Evolutionary conservation across 2,329 filamentous ascomycete genomes (phyloP), one percentile per base, ranked within the genome.

Genomic region (Paraphoma sp.): DNA sequence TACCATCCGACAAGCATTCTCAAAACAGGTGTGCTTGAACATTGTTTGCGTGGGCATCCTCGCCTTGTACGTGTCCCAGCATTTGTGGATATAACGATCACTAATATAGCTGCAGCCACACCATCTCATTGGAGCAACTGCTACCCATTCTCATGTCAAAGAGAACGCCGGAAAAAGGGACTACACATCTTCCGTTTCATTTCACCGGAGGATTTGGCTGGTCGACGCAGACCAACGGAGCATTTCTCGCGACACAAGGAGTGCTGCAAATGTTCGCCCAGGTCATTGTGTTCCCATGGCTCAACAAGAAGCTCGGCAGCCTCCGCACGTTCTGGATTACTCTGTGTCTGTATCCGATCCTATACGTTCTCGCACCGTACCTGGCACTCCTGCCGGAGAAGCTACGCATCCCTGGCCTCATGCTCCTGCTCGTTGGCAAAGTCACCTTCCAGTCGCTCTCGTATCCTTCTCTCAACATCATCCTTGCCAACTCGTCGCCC

Each of bases 121-220:
- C 94, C 11, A 97, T 99, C 78, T 96, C 93, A 0, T 95, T 96
- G 68, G 95, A 99, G 77, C 91, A 97, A 71, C 85, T 98, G 47
- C 88, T 98, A 67, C 94, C 95, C 0, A 91, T 97, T 1, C 92
- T 99, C 66, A 86, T 99, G 71, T 94, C 91, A 76, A 91, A 91
- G 44, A 74, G 83, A 69, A 72, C 84, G 70, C 77, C 85, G 71
- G 60, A 81, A 29, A 74, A 77, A 14, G 67, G 78, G n/a, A 63
- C 77, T 23, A 78, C 81, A 68, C 61, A 83, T 11, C 84, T 97
- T 1, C 94, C 94, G 0, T 95, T 99, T 82, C 89, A 90, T 67
- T 98, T 99, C 67, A 87, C 87, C 3, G 92, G 92, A 56, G 94
- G 95, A 16, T 94, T 97, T 66, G 91, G 87, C 28, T 85, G 97